Conservation (phyloP, 2,329 filamentous ascomycete species). For the Exophiala bonariae region DNA sequence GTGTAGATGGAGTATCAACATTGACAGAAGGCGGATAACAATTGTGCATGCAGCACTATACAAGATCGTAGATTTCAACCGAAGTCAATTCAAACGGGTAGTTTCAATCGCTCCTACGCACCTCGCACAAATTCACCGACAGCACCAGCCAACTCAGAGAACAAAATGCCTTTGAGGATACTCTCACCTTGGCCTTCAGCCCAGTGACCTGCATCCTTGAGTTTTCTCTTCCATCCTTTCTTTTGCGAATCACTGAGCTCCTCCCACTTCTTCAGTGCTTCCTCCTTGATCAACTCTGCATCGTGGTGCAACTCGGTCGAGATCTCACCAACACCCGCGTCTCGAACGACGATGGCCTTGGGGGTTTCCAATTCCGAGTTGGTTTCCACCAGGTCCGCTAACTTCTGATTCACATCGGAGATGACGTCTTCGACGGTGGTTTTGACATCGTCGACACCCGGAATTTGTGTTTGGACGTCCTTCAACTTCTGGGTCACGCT, state of each 20-base stretch:
- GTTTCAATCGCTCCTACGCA: neutral
- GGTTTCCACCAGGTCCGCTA: constrained; percentile 23
- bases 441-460: constrained; percentile 12
- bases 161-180: constrained; percentile 75
- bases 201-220: constrained; percentile 74
- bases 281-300: constrained; percentile 21
- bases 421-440: constrained; percentile 6
- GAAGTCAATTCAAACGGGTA: too few species aligned
- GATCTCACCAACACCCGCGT: constrained; percentile 38
- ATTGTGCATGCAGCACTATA: too few species aligned
- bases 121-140: constrained; percentile 44
- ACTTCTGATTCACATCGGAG: constrained; percentile 13
- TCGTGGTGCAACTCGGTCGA: constrained; percentile 38
- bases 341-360: constrained; percentile 30
- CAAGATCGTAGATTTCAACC: too few species aligned
- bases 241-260: constrained; percentile 65
- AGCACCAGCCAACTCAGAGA: constrained; percentile 67
- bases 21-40: too few species aligned
- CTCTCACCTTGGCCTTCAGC: constrained; percentile 74
- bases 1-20: constrained; percentile 13
- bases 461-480: constrained; percentile 8
- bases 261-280: constrained; percentile 63
- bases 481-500: constrained; percentile 18
- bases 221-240: constrained; percentile 66
- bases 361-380: constrained; percentile 24